A percentile compares a stretch with the other conserved stretches of the same genome.
Conservation (phyloP, 225 moss, liverwort and hornwort species). For the Ulota crispa region DNA sequence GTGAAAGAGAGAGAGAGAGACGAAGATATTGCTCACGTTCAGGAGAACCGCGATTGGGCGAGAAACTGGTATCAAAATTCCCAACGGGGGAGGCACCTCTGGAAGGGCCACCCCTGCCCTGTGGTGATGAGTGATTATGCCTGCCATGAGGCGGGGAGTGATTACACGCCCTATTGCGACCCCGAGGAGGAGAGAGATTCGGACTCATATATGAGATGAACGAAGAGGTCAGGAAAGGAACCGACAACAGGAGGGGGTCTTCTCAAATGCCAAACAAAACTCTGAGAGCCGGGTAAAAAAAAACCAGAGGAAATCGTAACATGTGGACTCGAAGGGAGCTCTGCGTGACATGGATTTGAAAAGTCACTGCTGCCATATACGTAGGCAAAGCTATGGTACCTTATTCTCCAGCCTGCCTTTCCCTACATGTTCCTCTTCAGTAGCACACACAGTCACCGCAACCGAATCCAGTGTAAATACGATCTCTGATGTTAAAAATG, state of each 20-base stretch:
- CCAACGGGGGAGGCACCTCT: constrained; percentile 21
- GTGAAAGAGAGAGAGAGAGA: constrained; percentile 7
- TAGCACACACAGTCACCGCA: constrained; percentile 6
- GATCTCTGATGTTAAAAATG: neutral
- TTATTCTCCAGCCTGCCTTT: constrained; percentile 12
- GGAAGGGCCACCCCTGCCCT: constrained; percentile 17
- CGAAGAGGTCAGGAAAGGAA: constrained; percentile 18
- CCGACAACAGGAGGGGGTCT: neutral
- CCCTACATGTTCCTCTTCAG: constrained; percentile 22
- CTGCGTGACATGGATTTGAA: constrained; percentile 42
- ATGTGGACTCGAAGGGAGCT: constrained; percentile 36
- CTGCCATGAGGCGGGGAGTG: constrained; percentile 42
- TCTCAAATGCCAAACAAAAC: constrained; percentile 21
- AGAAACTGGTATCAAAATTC: constrained; percentile 25
- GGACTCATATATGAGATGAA: constrained; percentile 43
- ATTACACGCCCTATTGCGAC: constrained; percentile 23
- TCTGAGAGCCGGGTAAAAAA: neutral
- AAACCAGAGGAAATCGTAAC: constrained; percentile 30
- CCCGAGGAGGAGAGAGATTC: constrained; percentile 38
- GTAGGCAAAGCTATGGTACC: constrained; percentile 32
- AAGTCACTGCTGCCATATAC: constrained; percentile 27
- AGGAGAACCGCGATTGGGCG: constrained; percentile 17
- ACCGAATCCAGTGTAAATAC: neutral
- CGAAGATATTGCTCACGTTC: constrained; percentile 20
- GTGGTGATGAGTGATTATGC: neutral